Evolutionary conservation across 129 eudicot genomes (phyloP).

Genomic region (Daucus carota): DH1_v3.0 NC_030384.2:35616501-35617000

Average conservation of each 20-base stretch:
- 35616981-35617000: background rate
- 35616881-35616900: slow-evolving; percentile 66
- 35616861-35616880: background rate
- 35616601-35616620: background rate
- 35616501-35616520: background rate
- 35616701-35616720: too few relatives aligned
- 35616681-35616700: background rate
- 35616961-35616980: background rate
- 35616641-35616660: background rate
- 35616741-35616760: background rate
- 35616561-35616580: background rate
- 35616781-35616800: too few relatives aligned
- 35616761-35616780: background rate
- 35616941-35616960: background rate
- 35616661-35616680: background rate
- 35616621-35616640: too few relatives aligned
- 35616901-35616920: slow-evolving; percentile 71
- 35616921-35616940: slow-evolving; percentile 46
- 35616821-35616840: background rate
- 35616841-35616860: background rate
- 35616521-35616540: background rate
- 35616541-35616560: background rate
- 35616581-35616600: background rate
- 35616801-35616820: background rate
- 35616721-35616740: too few relatives aligned